These are phyloP conservation scores for Tolypocladium ovalisporum DNA, from an alignment of 2,329 filamentous ascomycete species.

Conservation along the genomic window DNA sequence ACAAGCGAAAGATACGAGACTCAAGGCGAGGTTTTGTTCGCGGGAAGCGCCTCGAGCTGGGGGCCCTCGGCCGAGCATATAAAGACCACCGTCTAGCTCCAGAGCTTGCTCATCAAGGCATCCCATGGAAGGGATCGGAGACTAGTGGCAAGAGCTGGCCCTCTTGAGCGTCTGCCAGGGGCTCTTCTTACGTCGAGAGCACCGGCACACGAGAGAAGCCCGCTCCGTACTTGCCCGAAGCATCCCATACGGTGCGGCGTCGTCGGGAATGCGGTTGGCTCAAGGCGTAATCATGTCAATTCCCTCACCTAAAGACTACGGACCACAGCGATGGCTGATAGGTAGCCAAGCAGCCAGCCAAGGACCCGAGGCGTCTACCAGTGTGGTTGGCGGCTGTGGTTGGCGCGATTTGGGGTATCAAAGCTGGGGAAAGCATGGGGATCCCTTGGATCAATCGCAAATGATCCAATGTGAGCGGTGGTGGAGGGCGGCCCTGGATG, in stretches of 20 bases:
- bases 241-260: neutral
- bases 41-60: neutral
- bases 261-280: neutral
- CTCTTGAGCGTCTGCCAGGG: neutral
- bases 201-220: neutral
- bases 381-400: neutral
- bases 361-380: neutral
- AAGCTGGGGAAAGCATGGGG: neutral
- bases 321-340: too few species aligned
- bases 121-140: neutral
- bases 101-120: neutral
- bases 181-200: neutral
- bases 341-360: neutral
- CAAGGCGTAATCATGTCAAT: neutral
- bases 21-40: neutral
- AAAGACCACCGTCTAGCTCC: neutral
- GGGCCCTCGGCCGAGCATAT: neutral
- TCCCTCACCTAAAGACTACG: too few species aligned
- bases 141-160: neutral
- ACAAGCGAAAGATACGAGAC: neutral
- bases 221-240: conserved; percentile 1
- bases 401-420: neutral
- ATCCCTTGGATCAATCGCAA: neutral
- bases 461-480: neutral
- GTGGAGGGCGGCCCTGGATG: neutral